Evolutionary conservation across 495 filamentous ascomycete genomes (phyloP).

Genomic region (Penicillium steckii): DNA sequence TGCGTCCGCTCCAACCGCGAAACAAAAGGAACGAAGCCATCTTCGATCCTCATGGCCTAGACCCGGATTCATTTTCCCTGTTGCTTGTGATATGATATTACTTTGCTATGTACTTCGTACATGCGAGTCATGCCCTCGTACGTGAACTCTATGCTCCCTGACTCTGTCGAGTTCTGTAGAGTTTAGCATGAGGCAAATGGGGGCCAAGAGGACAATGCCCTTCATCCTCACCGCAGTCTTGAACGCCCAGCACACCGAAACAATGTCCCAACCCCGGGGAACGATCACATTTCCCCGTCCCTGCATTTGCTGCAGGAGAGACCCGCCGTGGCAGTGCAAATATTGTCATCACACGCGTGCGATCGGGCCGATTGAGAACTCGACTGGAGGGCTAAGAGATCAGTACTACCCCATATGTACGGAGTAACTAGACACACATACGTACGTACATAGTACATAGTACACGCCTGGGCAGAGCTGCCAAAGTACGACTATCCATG

Average conservation of each 20-base stretch:
- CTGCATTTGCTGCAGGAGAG: conserved; percentile 27
- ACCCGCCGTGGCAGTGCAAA: conserved; percentile 16
- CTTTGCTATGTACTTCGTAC: too few relatives aligned
- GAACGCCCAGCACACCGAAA: conserved; percentile 4
- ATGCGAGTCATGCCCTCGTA: background rate
- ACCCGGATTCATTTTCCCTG: background rate
- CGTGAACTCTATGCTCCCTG: background rate
- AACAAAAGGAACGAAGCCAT: conserved; percentile 7
- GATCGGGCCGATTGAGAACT: conserved; percentile 9
- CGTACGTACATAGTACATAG: too few relatives aligned
- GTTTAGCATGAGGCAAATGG: background rate
- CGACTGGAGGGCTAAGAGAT: background rate
- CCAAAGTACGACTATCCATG: background rate
- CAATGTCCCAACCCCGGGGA: background rate
- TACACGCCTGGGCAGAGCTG: too few relatives aligned
- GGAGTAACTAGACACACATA: too few relatives aligned
- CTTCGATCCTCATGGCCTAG: background rate
- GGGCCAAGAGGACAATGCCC: background rate
- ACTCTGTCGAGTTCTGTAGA: background rate
- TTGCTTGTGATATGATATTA: background rate
- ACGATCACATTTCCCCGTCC: conserved; percentile 8
- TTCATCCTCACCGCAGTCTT: background rate
- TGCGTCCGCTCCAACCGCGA: conserved; percentile 29
- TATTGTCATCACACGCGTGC: background rate
- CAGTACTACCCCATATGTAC: background rate